Base-by-base conservation (phyloP, 768 basidiomycete species). In the Clathrus columnatus region DNA sequence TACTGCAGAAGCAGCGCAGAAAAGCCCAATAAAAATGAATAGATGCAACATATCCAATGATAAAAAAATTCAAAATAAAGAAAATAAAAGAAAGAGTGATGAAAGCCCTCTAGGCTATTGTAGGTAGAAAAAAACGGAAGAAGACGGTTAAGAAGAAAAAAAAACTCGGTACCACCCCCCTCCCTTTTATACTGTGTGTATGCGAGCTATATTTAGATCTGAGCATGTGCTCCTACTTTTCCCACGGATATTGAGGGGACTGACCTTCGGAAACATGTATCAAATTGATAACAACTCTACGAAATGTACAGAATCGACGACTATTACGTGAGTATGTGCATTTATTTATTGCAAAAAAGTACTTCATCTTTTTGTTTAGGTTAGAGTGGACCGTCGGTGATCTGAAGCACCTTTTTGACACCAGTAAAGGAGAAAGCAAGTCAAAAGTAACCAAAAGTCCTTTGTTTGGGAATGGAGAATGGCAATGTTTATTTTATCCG, bases 341-440 rank as follows among this genome's bases (percentile, higher is more conserved):
- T 17, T 21, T 14, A 4, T 30, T 30, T n/a, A 16, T 5, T 5
- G 45, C 24, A 48, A 21, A 6, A 5, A 5, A 17, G 32, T 28
- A 48, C 44, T 16, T 23, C 42, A n/a, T 30, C 36, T 3, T 36
- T 24, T 27, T 21, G 27, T 29, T 4, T 30, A 55, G 54, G 6
- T 84, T 87, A 58, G 89, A 91, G 69, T 93, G 91, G 91, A 82
- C 80, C 0, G 71, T 92, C 24, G 74, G 75, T 28, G 83, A 81
- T 2, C 73, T 92, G 56, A 85, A 82, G 66, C 72, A 72, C 46
- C 67, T 91, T 26, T 92, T 91, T 58, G 91, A 93, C 32, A 74
- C 78, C 20, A 80, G 79, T 57, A 84, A 83, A 62, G 86, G 87
- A n/a, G 85, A 87, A 23, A 66, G 75, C 18, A 90, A 89, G 66